A percentile compares a stretch with the other conserved stretches of the same genome.
phyloP scores from a whole-genome alignment of 768 basidiomycete species.

The Lentinula sp. region DNA sequence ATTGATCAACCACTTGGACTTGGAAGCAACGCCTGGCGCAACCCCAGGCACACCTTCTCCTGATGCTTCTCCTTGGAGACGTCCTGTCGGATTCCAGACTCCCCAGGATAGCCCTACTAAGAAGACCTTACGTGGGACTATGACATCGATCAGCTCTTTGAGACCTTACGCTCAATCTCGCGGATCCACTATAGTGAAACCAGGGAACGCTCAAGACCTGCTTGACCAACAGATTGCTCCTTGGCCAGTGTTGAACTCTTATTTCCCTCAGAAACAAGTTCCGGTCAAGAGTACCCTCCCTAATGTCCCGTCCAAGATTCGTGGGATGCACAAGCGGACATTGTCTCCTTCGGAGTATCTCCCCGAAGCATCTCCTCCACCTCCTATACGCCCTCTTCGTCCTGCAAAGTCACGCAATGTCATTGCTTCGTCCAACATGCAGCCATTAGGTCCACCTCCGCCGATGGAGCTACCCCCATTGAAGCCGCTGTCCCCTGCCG shows the following conservation, averaged over 20 bases:
- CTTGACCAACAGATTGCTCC: constrained; percentile 59
- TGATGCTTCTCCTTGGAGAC: constrained; percentile 23
- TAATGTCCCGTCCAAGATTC: neutral
- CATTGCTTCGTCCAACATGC: neutral
- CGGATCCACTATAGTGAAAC: constrained; percentile 10
- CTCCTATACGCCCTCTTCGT: constrained; percentile 35
- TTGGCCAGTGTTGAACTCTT: constrained; percentile 43
- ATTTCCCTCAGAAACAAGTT: neutral
- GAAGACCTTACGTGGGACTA: constrained; percentile 26
- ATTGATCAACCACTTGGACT: constrained; percentile 73
- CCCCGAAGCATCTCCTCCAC: constrained; percentile 25
- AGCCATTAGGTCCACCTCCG: constrained; percentile 6
- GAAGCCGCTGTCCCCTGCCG: neutral
- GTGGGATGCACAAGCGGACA: constrained; percentile 26
- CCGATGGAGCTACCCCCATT: constrained; percentile 3
- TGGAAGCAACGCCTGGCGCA: constrained; percentile 66
- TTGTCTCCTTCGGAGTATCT: constrained; percentile 24
- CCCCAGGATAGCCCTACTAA: constrained; percentile 32
- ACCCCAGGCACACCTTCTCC: constrained; percentile 44
- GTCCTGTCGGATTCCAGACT: neutral
- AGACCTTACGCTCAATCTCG: constrained; percentile 35
- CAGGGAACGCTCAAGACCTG: neutral
- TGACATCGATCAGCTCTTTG: constrained; percentile 40
- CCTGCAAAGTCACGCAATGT: constrained; percentile 22
- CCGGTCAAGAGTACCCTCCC: neutral